phyloP scores from a whole-genome alignment of 1,284 basidiomycete genomes.

The Laetiporus sulphureus region DNA sequence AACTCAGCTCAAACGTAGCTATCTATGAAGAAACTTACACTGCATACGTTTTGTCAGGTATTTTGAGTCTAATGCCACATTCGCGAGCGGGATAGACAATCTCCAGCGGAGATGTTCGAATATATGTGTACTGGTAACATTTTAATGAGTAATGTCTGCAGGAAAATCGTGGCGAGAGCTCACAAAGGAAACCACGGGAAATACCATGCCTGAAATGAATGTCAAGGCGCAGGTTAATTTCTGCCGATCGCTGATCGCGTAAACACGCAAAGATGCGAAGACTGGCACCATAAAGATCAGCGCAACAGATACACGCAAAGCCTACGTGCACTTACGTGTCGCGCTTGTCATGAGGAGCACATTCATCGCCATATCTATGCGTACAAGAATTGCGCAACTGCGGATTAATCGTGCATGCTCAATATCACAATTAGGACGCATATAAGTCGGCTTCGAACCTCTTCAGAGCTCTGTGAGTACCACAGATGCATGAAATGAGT shows the following conservation, averaged over 20 bases:
- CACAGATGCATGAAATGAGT: neutral
- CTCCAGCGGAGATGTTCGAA: too few species aligned
- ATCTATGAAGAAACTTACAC: too few species aligned
- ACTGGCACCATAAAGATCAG: neutral
- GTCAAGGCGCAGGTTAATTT: neutral
- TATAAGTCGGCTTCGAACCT: too few species aligned
- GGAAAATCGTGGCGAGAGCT: neutral
- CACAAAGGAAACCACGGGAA: conserved; percentile 1
- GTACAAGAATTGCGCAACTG: too few species aligned
- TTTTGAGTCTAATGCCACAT: too few species aligned
- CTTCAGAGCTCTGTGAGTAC: too few species aligned
- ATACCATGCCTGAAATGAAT: neutral
- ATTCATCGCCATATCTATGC: too few species aligned
- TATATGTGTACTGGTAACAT: neutral
- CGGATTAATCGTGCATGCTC: too few species aligned
- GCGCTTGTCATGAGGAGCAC: neutral
- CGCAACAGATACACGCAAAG: neutral
- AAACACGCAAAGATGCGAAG: conserved; percentile 3
- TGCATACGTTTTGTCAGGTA: too few species aligned
- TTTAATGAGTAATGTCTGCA: neutral
- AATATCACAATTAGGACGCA: too few species aligned
- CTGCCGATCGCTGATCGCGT: neutral
- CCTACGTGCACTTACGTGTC: neutral
- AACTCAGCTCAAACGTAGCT: too few species aligned
- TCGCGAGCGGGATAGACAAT: too few species aligned